Conservation (phyloP, 331 rosid genomes). For the Cucumis variabilis region DNA sequence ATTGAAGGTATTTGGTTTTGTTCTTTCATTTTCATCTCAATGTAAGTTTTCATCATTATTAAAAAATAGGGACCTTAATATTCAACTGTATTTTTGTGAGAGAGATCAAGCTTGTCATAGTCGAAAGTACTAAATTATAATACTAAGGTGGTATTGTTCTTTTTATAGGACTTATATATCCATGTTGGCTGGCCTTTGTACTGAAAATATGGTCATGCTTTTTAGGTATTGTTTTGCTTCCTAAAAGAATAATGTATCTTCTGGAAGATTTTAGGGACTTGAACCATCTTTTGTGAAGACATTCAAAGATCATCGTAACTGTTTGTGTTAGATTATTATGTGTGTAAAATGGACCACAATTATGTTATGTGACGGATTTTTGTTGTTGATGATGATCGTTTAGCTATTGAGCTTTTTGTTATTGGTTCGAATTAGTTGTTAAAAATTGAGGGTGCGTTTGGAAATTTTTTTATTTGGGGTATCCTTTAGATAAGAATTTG, state of each 20-base stretch:
- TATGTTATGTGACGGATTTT: neutral
- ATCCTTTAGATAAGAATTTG: neutral
- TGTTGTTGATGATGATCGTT: neutral
- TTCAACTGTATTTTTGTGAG: neutral
- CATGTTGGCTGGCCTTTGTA: conserved; percentile 96
- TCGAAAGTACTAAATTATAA: neutral
- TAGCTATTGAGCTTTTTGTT: neutral
- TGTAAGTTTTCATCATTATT: neutral
- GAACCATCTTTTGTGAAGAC: conserved; percentile 60
- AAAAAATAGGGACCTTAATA: neutral
- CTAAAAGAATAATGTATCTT: neutral
- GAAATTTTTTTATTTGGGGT: neutral
- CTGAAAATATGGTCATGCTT: conserved; percentile 94
- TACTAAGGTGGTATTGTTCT: conserved; percentile 26
- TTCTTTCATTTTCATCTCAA: neutral
- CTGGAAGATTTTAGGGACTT: neutral
- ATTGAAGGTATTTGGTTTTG: too few species aligned
- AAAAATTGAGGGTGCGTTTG: neutral
- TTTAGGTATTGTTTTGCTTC: conserved; percentile 61
- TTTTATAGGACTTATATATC: conserved; percentile 78
- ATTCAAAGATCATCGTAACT: conserved; percentile 80
- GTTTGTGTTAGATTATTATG: conserved; percentile 31
- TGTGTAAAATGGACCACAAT: too few species aligned
- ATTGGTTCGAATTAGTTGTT: neutral
- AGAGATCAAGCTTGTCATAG: neutral